Evolutionary conservation across 306 rosid genomes (phyloP), one percentile per base, ranked within the genome.

Genomic region (Cyamopsis tetragonoloba): DNA sequence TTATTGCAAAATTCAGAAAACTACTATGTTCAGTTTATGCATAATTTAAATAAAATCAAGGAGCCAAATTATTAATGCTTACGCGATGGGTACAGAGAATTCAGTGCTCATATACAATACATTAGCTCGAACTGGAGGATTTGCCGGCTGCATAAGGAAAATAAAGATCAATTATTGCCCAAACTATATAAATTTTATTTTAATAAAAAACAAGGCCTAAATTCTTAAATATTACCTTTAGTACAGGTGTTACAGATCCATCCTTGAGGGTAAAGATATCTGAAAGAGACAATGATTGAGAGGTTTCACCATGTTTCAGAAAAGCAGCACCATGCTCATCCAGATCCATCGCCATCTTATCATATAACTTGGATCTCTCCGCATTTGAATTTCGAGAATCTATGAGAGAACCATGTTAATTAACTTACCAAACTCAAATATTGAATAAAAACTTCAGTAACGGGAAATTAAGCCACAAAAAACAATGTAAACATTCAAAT

Each of bases 101-200:
- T 90, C 73, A 7, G 89, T 26, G 81, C 82, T 79, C 80, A 93
- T 50, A 77, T 88, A 83, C 90, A 93, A 66, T 4, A 88, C 97
- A 83, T 65, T 93, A 20, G 99, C 99, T 47, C 99, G 91, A 4
- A 93, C 90, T 0, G 99, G 95, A 71, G 99, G 99, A 81, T 80
- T 76, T 56, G 95, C 97, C 5, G 89, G 90, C 99, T 93, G 74
- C 70, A 79, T 38, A 57, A 23, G 68, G 61, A 64, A 73, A 31
- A 14, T 80, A 42, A 73, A 57, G 65, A 83, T 78, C 74, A 80
- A 30, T 46, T 49, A 27, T 56, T 62, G 54, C 73, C 49, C 42
- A 70, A 74, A 50, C 8, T n/a, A n/a, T n/a, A n/a, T n/a, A n/a
- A n/a, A n/a, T n/a, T n/a, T n/a, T n/a, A n/a, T n/a, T n/a, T n/a